Conservation (phyloP, 768 basidiomycete species). For the Leccinum variicolor region DNA sequence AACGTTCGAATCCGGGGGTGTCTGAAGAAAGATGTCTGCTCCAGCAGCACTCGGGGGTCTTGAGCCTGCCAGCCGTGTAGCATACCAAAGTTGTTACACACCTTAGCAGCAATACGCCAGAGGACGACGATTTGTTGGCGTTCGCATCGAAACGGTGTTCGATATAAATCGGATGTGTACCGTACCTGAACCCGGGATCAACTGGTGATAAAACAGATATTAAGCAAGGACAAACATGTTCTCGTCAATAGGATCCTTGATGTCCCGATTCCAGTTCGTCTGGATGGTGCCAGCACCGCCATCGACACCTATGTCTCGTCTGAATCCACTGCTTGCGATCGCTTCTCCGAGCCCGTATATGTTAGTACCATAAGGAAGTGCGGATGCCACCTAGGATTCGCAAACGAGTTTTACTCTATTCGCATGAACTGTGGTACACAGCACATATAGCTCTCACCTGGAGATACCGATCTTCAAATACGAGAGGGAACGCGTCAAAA, state of each 20-base stretch:
- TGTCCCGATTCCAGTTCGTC: constrained; percentile 63
- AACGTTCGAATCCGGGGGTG: constrained; percentile 48
- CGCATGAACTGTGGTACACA: not conserved
- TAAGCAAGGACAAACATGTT: constrained; percentile 44
- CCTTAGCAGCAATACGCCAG: constrained; percentile 74
- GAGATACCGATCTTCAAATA: constrained; percentile 78
- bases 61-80: not conserved
- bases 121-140: constrained; percentile 51
- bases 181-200: constrained; percentile 44
- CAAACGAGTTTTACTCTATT: not conserved
- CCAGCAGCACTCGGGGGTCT: constrained; percentile 50
- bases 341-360: constrained; percentile 78
- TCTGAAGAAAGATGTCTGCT: constrained; percentile 63
- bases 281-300: constrained; percentile 56
- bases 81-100: constrained; percentile 20
- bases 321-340: constrained; percentile 62
- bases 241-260: constrained; percentile 57
- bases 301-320: constrained; percentile 50
- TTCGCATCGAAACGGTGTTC: constrained; percentile 60
- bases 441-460: constrained; percentile 39
- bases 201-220: not conserved
- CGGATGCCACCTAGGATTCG: constrained; percentile 49
- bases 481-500: constrained; percentile 59
- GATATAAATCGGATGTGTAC: constrained; percentile 63
- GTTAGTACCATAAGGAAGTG: constrained; percentile 62